Evolutionary conservation across 2,329 filamentous ascomycete species (phyloP), one percentile per base, ranked within the genome.

Genomic region (Lachnellula suecica): DNA sequence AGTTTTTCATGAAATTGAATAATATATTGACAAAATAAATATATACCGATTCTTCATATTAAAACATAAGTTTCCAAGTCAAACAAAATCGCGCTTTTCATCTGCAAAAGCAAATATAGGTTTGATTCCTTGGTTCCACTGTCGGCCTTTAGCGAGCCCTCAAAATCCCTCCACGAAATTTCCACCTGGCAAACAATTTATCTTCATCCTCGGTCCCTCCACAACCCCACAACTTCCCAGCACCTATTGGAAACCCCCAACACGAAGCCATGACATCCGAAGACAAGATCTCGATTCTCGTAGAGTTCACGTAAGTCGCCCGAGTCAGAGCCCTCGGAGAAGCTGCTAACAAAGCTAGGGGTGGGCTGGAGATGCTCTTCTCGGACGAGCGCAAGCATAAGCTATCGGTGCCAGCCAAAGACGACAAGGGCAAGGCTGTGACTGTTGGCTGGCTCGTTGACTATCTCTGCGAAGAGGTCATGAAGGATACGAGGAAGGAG

Each of bases 321-420:
- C 44, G 24, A 41, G 22, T 42, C 40, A 44, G 4, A 25, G 27
- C 19, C 20, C 44, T 31, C 25, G 7, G 31, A 45, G 34, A 46
- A 40, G 25, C 35, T 41, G 27, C 47, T 53, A 47, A 50, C 52
- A 44, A n/a, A 43, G 41, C 42, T 62, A 92, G 94, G 59, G 94
- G 94, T 57, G 94, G 94, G 20, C 82, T 99, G 17, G 94, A 99
- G 74, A 88, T 96, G 75, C 85, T 99, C 59, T 99, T 99, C 73
- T 84, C 86, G 27, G 87, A 96, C 68, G 78, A 91, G 71, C 83
- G 87, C 51, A 87, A 84, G 62, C 89, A 93, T 68, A 73, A 77
- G 20, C 69, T 99, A 42, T 72, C 78, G 3, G 71, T 97, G 38
- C 90, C 93, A 19, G 72, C 79, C 25, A 77, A 67, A 50, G 79